phyloP scores from a whole-genome alignment of 2,329 filamentous ascomycete genomes.

The Botrytis squamosa region DNA sequence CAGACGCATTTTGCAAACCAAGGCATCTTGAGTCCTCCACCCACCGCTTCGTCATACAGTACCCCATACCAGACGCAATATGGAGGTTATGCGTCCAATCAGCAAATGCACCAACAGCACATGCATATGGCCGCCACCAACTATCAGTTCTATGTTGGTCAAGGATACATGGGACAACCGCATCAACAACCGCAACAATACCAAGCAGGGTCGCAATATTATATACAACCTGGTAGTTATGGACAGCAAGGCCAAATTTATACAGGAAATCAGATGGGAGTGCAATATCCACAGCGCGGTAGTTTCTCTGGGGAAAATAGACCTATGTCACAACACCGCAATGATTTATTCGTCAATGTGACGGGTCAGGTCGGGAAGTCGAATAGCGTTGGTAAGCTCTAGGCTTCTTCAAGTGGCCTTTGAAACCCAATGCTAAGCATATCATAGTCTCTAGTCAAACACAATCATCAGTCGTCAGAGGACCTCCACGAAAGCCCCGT shows the following conservation, averaged over 20 bases:
- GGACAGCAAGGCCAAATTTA: conserved; percentile 30
- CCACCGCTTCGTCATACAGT: conserved; percentile 30
- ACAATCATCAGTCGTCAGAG: conserved; percentile 49
- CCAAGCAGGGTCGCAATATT: conserved; percentile 30
- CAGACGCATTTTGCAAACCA: conserved; percentile 30
- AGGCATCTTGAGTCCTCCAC: conserved; percentile 25
- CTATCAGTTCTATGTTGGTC: conserved; percentile 34
- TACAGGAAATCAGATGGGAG: conserved; percentile 21
- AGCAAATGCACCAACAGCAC: conserved; percentile 24
- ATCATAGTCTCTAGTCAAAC: conserved; percentile 38
- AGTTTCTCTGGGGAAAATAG: conserved; percentile 29
- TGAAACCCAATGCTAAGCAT: conserved; percentile 19
- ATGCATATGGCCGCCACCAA: conserved; percentile 23
- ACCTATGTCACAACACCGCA: conserved; percentile 24
- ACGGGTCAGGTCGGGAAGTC: conserved; percentile 23
- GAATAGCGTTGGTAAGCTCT: conserved; percentile 35
- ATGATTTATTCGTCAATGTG: conserved; percentile 23
- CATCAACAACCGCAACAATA: conserved; percentile 28
- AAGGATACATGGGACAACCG: conserved; percentile 31
- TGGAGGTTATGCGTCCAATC: conserved; percentile 31
- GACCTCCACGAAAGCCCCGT: conserved; percentile 56
- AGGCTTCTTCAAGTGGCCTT: not conserved
- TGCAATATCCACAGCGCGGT: conserved; percentile 28
- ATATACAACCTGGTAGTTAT: conserved; percentile 33
- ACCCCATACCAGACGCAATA: conserved; percentile 34